Conservation (phyloP, 805 yeast species). For the Pichia exigua region DNA sequence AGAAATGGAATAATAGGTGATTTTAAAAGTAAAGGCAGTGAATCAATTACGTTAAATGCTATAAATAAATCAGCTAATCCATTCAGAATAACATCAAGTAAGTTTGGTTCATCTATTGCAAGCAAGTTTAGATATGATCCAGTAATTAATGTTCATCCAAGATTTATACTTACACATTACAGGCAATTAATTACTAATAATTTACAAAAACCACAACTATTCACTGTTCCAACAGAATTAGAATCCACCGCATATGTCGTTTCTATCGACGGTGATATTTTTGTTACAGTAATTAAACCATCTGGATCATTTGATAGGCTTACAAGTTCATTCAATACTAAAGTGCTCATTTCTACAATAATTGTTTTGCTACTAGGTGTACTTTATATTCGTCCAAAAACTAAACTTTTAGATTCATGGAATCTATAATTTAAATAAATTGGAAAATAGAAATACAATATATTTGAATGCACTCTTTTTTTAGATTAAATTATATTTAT, state of each 20-base stretch:
- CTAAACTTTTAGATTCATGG: conserved; percentile 51
- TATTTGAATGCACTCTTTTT: too few relatives aligned
- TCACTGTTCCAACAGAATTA: conserved; percentile 52
- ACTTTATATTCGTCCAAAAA: conserved; percentile 49
- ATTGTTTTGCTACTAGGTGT: conserved; percentile 40
- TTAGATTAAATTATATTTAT: too few relatives aligned
- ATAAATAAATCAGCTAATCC: conserved; percentile 26
- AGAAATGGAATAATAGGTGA: conserved; percentile 30
- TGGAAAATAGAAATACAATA: too few relatives aligned
- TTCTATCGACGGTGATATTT: conserved; percentile 58
- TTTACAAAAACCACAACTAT: conserved; percentile 22
- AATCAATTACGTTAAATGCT: neutral
- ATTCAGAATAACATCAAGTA: conserved; percentile 16
- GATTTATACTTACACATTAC: conserved; percentile 42
- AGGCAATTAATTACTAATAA: conserved; percentile 30
- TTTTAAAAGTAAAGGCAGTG: conserved; percentile 40
- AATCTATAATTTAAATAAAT: neutral
- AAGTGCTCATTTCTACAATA: conserved; percentile 55
- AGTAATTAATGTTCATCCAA: conserved; percentile 41
- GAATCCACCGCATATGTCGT: conserved; percentile 80
- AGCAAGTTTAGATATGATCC: conserved; percentile 63
- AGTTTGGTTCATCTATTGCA: conserved; percentile 40
- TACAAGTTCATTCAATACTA: conserved; percentile 57
- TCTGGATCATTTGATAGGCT: conserved; percentile 78
- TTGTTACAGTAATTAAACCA: conserved; percentile 72